A percentile compares a stretch with the other conserved stretches of the same genome.
Evolutionary conservation across 192 early-diverging fungal genomes (phyloP).

Genomic region (Backusella tarrabulga): DNA sequence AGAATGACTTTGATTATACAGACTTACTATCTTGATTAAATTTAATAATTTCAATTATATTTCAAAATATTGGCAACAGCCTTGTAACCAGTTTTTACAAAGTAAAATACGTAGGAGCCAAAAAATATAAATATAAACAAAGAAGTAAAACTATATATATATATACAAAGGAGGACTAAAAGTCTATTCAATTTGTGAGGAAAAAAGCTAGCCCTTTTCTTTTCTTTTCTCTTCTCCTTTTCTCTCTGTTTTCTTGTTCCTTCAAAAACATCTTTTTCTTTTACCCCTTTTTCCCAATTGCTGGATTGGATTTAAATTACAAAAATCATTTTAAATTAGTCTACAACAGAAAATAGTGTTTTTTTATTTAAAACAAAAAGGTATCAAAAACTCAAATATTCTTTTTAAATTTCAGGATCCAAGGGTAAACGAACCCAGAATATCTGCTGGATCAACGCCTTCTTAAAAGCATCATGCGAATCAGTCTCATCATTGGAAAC

Average conservation of each 20-base stretch:
- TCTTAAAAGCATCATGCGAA: not conserved
- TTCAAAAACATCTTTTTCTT: not conserved
- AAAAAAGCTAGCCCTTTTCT: too few relatives aligned
- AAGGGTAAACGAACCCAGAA: constrained; percentile 16
- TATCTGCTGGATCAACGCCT: constrained; percentile 9
- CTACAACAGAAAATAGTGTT: not conserved
- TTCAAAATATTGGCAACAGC: too few relatives aligned
- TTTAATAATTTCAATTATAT: too few relatives aligned
- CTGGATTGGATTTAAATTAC: not conserved
- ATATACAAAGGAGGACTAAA: not conserved
- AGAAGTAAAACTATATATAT: not conserved
- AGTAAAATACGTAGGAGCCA: too few relatives aligned
- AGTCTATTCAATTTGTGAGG: not conserved
- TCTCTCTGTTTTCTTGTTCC: not conserved
- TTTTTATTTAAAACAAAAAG: not conserved
- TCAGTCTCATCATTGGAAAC: not conserved
- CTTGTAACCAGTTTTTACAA: too few relatives aligned
- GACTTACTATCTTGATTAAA: too few relatives aligned
- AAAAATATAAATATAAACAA: not conserved
- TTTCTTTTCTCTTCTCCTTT: not conserved
- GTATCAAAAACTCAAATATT: not conserved
- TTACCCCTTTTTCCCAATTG: not conserved
- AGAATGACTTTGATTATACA: too few relatives aligned
- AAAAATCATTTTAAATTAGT: not conserved
- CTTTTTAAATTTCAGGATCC: not conserved